Evolutionary conservation across 805 yeast genomes (phyloP).

Genomic region (Saturnispora besseyi): DNA sequence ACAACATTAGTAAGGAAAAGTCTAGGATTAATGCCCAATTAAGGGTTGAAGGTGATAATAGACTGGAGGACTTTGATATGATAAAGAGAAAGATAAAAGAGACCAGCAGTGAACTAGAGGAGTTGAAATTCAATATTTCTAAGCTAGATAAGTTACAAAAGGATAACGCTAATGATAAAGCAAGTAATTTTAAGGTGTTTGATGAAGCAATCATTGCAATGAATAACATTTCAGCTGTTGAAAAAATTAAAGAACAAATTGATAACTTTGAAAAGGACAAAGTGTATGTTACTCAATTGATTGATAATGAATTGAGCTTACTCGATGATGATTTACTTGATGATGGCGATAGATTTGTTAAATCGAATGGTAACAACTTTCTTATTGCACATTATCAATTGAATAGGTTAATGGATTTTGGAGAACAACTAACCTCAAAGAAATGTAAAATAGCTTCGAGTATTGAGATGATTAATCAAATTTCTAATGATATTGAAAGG

Average conservation of each 20-base stretch:
- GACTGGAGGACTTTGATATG: constrained; percentile 15
- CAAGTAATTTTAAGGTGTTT: constrained; percentile 61
- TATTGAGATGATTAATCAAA: constrained; percentile 51
- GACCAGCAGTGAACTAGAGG: constrained; percentile 37
- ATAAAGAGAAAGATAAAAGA: constrained; percentile 20
- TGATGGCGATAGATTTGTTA: constrained; percentile 14
- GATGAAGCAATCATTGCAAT: constrained; percentile 58
- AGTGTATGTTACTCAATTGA: constrained; percentile 40
- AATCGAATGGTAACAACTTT: constrained; percentile 42
- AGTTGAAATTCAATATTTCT: constrained; percentile 33
- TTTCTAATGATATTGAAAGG: constrained; percentile 40
- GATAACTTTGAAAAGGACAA: constrained; percentile 44
- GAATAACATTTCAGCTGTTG: constrained; percentile 64
- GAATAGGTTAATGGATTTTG: constrained; percentile 65
- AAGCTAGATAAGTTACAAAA: constrained; percentile 30
- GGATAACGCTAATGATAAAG: constrained; percentile 41
- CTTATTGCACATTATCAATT: constrained; percentile 62
- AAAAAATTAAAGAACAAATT: constrained; percentile 55
- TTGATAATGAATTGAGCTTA: constrained; percentile 35
- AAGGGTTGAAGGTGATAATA: constrained; percentile 55
- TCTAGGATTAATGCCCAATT: constrained; percentile 67
- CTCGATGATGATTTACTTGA: constrained; percentile 12
- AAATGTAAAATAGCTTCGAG: constrained; percentile 45
- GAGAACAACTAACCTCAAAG: constrained; percentile 59
- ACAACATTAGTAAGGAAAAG: constrained; percentile 59